Conservation (phyloP, 495 filamentous ascomycete species). For the Aspergillus carlsbadensis region DNA sequence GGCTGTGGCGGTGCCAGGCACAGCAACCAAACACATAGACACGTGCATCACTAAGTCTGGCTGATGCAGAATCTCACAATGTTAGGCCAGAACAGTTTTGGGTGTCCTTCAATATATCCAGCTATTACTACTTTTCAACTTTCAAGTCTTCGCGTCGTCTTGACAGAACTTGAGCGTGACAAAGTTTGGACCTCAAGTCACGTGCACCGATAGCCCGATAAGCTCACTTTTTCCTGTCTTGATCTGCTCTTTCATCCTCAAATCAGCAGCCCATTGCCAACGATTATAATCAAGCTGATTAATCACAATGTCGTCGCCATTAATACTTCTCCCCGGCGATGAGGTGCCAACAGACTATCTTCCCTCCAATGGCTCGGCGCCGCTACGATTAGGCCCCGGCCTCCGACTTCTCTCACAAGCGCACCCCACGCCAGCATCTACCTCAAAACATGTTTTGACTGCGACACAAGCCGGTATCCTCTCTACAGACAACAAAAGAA, state of each 20-base stretch:
- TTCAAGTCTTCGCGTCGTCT: too few relatives aligned
- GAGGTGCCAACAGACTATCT: slow-evolving; percentile 57
- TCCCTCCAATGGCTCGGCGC: slow-evolving; percentile 59
- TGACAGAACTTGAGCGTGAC: too few relatives aligned
- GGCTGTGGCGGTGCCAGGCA: slow-evolving; percentile 29
- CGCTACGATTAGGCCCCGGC: slow-evolving; percentile 83
- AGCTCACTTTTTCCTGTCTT: neutral
- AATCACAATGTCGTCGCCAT: slow-evolving; percentile 42
- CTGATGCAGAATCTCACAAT: neutral
- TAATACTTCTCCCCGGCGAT: slow-evolving; percentile 77
- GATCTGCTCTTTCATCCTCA: neutral
- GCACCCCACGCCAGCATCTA: slow-evolving; percentile 13
- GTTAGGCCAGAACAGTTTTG: too few relatives aligned
- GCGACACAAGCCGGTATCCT: slow-evolving; percentile 80
- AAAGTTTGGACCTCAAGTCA: too few relatives aligned
- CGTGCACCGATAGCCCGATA: neutral
- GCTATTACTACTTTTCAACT: too few relatives aligned
- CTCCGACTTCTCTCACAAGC: slow-evolving; percentile 51
- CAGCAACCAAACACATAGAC: neutral
- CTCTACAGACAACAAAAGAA: slow-evolving; percentile 71
- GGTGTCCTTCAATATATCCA: too few relatives aligned
- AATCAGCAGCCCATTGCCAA: neutral
- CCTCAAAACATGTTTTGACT: slow-evolving; percentile 50
- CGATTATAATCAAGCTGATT: neutral
- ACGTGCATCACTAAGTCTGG: neutral